Percentiles rank a stretch among this genome's conserved stretches.
phyloP scores from a whole-genome alignment of 495 filamentous ascomycete genomes.

The Acidomyces sp. region DNA sequence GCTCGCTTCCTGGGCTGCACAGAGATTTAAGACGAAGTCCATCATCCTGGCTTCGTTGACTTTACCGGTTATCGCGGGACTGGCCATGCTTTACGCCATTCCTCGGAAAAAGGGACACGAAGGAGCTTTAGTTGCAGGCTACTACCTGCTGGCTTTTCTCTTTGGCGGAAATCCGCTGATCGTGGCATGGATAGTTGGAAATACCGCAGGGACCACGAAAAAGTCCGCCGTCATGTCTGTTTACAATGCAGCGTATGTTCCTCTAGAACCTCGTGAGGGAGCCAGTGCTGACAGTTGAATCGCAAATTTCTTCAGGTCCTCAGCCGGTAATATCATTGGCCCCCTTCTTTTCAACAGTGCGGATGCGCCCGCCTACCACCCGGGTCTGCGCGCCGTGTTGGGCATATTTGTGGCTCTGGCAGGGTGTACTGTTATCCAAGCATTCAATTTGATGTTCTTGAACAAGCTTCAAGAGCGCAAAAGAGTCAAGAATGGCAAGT shows the following conservation, averaged over 20 bases:
- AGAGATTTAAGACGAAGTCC: constrained; percentile 39
- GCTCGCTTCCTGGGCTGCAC: constrained; percentile 28
- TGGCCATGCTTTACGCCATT: constrained; percentile 43
- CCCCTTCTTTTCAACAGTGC: constrained; percentile 34
- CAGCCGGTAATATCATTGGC: constrained; percentile 38
- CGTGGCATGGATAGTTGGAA: constrained; percentile 39
- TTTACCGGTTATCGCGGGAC: constrained; percentile 43
- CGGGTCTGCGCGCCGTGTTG: constrained; percentile 41
- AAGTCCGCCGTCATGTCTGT: constrained; percentile 32
- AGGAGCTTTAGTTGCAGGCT: constrained; percentile 40
- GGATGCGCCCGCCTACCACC: constrained; percentile 38
- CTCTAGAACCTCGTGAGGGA: constrained; percentile 34
- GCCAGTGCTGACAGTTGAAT: too few species aligned
- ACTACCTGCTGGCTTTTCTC: constrained; percentile 50
- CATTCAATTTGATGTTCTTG: constrained; percentile 38
- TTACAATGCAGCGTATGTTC: constrained; percentile 38
- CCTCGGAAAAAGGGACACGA: constrained; percentile 31
- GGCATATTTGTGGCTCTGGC: constrained; percentile 43
- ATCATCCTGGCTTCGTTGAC: constrained; percentile 36
- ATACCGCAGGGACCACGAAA: constrained; percentile 39
- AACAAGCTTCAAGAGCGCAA: constrained; percentile 41
- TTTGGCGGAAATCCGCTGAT: constrained; percentile 38
- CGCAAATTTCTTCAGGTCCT: too few species aligned
- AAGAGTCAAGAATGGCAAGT: constrained; percentile 45
- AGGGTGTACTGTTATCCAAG: constrained; percentile 38